Base-by-base conservation (phyloP, 345 rosid genomes). In the Pistacia vera region DNA sequence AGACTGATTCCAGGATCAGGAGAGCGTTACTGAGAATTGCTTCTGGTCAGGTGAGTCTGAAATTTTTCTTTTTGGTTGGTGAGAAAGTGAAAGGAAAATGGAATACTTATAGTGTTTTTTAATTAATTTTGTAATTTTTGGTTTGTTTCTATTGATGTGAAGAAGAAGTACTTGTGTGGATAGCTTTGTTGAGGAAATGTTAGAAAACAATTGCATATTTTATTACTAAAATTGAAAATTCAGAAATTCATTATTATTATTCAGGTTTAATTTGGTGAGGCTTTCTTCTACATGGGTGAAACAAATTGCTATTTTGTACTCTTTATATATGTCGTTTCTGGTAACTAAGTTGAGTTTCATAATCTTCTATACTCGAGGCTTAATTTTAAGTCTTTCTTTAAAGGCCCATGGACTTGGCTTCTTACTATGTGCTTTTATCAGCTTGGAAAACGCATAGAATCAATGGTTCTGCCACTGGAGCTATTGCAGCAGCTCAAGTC, bases 391-490 rank as follows among this genome's bases (percentile, higher is more conserved):
- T 41, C 0, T 5, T 7, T 8, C 46, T 41, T 41, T 6, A 41
- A 8, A 41, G 46, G 46, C 9, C 46, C 46, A 41, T 41, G 46
- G 9, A 41, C 9, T 41, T 41, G 57, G 52, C 72, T 41, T 73
- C 59, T 58, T 75, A 18, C 64, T 49, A 10, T 71, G 63, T 78
- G 51, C 63, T 85, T 81, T 67, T 72, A 64, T 74, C 89, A 96
- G 99, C 92, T 93, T 44, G 99, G 97, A 76, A 93, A 86, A 86
- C 82, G 90, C 66, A 86, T 91, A 73, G 99, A 96, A 86, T 78
- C 86, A 0, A 84, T 90, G 77, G 97, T 93, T 82, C 84, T 96
- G 75, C 98, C 99, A 38, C 82, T 96, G 12, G 99, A 96, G 90
- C 86, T 93, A 59, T 72, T 96, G 41, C 99, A 93, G 82, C 97